Evolutionary conservation across 305 asterid species (phyloP), one percentile per base, ranked within the genome.

Genomic region (Fraxinus latifolia): DNA sequence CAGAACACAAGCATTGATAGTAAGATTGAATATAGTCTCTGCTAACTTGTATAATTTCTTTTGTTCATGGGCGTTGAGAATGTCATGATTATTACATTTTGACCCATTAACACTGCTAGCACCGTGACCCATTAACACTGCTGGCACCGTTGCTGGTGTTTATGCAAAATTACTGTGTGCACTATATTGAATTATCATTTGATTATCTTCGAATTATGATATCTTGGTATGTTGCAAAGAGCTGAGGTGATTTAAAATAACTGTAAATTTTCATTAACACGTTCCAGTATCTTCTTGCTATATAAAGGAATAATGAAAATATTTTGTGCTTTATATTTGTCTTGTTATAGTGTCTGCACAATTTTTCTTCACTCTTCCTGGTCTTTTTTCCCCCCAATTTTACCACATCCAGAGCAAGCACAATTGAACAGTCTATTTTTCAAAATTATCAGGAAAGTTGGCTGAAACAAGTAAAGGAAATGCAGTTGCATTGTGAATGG

Each of bases 401-500:
- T 17, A 17, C 53, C 23, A 36, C 32, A 1, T 23, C 29, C 55
- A 5, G 25, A 42, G n/a, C 53, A 42, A 74, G n/a, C 9, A 14
- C 12, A 6, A 23, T 8, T 47, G 42, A 36, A 33, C 42, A 7
- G 4, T 39, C 4, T 19, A 75, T 14, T 70, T 60, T 6, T 62
- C 7, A 60, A 39, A 39, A 39, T 77, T 76, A 29, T 71, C 84
- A 90, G 93, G 93, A 88, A 77, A 74, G 82, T 25, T 90, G 90
- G 93, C 79, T 85, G 82, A 88, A 87, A 55, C 88, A 88, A 81
- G 87, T 87, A 4, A 84, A 75, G 77, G 90, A 85, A 83, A 88
- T 90, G 93, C 91, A 87, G 87, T 73, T 82, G 80, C 91, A 84
- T 76, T 90, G 93, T 78, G 93, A 88, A 53, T 62, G 77, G 32